Base-by-base conservation (phyloP, 2,329 filamentous ascomycete species). In the Chaetomium olivaceum region DNA sequence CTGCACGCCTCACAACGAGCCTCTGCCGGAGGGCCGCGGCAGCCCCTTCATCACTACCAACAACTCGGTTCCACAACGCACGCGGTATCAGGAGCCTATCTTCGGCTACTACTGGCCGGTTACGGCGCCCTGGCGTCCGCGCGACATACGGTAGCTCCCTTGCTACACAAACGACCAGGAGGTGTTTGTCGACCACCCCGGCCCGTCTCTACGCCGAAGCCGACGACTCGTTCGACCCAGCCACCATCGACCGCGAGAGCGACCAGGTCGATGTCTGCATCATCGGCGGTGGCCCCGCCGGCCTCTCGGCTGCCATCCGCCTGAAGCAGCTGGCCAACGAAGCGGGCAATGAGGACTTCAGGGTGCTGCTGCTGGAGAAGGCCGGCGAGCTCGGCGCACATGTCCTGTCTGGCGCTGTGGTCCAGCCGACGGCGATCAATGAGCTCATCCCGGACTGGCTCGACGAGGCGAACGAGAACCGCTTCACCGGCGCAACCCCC, bases 211-310 rank as follows among this genome's bases (percentile, higher is more conserved):
- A 65, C 36, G 68, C 68, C 58, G 76, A 74, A 57, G 75, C 70
- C 29, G 81, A 86, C 64, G 85, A 87, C 43, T 74, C 80, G 63
- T 91, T 92, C 72, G 89, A 93, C 74, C 89, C 89, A 9, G 78
- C 80, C 27, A 79, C 78, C 63, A 82, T 93, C 65, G 94, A 98
- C 70, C 89, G 95, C 70, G 95, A 98, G 77, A 91, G 88, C 62
- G 95, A 99, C 74, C 82, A 95, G 79, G 95, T 99, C 33, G 95
- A 99, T 78, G 93, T 99, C 33, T 96, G 93, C 79, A 98, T 99
- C 74, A 88, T 99, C 62, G 95, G 95, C 74, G 95, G 92, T 77
- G 94, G 95, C n/a, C 95, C 95, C 61, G 92, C 95, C 61, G 95
- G 95, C 66, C 85, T 99, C 71, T 91, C 91, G 72, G 93, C 95